Percentiles rank a stretch among this genome's conserved stretches.
These are phyloP conservation scores for Alternaria panax DNA, from an alignment of 2,329 filamentous ascomycete genomes.

Conservation along the genomic window DNA sequence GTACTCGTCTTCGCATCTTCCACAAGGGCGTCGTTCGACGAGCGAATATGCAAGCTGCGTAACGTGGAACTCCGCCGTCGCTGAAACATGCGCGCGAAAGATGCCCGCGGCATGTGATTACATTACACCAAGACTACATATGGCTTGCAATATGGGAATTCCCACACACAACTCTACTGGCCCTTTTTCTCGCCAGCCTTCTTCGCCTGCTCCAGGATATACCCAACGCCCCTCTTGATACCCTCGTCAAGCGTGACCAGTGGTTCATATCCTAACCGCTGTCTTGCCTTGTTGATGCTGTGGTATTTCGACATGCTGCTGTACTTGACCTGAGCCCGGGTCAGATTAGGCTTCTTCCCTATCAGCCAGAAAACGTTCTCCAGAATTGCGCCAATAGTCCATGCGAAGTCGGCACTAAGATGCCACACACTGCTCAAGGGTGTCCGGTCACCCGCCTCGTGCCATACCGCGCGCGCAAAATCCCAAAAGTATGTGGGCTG, in stretches of 20 bases:
- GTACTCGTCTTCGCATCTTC: background rate
- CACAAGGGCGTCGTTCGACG: background rate
- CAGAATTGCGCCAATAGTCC: constrained; percentile 53
- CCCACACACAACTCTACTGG: constrained; percentile 26
- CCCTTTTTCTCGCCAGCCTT: constrained; percentile 46
- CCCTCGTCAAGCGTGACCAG: constrained; percentile 73
- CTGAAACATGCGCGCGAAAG: no score
- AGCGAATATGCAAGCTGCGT: no score
- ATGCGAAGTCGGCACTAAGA: constrained; percentile 51
- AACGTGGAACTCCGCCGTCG: no score
- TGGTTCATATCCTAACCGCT: constrained; percentile 72
- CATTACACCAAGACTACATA: background rate
- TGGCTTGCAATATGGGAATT: background rate
- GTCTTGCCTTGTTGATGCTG: constrained; percentile 77
- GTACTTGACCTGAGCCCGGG: constrained; percentile 63
- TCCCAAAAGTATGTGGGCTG: constrained; percentile 61
- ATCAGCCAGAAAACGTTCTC: constrained; percentile 56
- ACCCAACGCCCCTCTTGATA: constrained; percentile 54
- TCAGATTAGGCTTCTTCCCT: constrained; percentile 57
- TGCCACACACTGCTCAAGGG: constrained; percentile 53
- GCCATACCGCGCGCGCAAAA: constrained; percentile 57
- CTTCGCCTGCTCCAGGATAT: constrained; percentile 48
- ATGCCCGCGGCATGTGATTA: background rate
- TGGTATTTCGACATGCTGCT: constrained; percentile 80
- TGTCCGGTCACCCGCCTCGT: constrained; percentile 52